Percentiles rank a stretch among this genome's conserved stretches.
These are phyloP conservation scores for Aspergillus candidus DNA, from an alignment of 2,329 filamentous ascomycete species.

Conservation along the genomic window DNA sequence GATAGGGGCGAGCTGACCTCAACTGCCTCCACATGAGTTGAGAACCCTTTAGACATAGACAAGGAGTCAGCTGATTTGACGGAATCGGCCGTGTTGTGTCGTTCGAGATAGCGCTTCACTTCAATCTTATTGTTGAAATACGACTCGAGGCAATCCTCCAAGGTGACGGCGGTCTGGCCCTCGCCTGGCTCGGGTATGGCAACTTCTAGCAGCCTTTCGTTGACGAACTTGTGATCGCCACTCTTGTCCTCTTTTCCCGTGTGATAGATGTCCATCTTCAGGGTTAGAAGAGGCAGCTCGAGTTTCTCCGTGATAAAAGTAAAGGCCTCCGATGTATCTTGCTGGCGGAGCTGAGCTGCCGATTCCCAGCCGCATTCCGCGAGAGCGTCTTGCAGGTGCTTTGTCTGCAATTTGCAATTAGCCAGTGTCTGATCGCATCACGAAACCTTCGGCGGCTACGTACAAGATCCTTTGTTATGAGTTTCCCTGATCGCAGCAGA, in stretches of 20 bases:
- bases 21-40: constrained; percentile 38
- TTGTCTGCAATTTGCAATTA: constrained; percentile 52
- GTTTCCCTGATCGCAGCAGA: constrained; percentile 72
- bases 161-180: constrained; percentile 59
- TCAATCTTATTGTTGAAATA: constrained; percentile 95
- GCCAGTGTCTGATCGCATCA: constrained; percentile 1
- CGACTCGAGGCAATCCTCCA: constrained; percentile 86
- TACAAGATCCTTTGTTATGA: constrained; percentile 82
- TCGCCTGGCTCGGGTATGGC: constrained; percentile 67
- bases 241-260: constrained; percentile 74
- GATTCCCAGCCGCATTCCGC: constrained; percentile 85
- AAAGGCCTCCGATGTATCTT: constrained; percentile 94
- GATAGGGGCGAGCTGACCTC: constrained; percentile 38
- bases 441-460: constrained; percentile 2
- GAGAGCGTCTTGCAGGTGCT: constrained; percentile 73
- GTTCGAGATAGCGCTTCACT: constrained; percentile 68
- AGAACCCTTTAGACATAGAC: constrained; percentile 32
- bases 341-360: constrained; percentile 69
- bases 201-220: constrained; percentile 83
- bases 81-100: constrained; percentile 53
- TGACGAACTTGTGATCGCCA: constrained; percentile 91
- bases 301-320: constrained; percentile 88
- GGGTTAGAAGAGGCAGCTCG: constrained; percentile 75
- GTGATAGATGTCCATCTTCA: constrained; percentile 94
- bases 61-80: constrained; percentile 31